Conservation (phyloP, 257 asterid genomes). For the Thymus quinquecostatus region DNA sequence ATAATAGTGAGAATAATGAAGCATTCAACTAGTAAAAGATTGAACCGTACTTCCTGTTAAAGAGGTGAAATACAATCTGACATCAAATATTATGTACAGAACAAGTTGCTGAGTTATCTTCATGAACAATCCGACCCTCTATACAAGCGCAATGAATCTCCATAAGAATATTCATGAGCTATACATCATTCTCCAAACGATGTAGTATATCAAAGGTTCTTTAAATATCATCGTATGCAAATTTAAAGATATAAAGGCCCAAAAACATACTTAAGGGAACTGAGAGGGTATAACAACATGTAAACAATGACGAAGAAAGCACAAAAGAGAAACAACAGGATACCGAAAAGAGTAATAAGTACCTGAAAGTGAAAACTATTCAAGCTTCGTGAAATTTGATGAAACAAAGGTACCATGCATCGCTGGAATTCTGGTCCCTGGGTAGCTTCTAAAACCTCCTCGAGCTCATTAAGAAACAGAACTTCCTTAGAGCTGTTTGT, state of each 20-base stretch:
- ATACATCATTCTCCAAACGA: conserved; percentile 7
- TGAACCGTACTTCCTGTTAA: neutral
- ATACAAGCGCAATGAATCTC: neutral
- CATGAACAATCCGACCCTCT: neutral
- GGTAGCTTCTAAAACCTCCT: conserved; percentile 81
- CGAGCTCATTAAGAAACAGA: conserved; percentile 81
- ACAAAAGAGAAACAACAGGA: neutral
- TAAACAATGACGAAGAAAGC: neutral
- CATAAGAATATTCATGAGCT: neutral
- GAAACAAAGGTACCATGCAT: conserved; percentile 81
- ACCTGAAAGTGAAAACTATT: conserved; percentile 86
- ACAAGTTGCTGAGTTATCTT: neutral
- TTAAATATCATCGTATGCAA: neutral
- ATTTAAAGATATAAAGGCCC: neutral
- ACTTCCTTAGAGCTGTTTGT: conserved; percentile 82
- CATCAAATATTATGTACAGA: neutral
- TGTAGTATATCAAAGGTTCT: neutral
- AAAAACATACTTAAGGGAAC: neutral
- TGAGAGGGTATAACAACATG: neutral
- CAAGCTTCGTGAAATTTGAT: conserved; percentile 72
- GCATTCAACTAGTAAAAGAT: conserved; percentile 1
- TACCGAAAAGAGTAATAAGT: conserved; percentile 13
- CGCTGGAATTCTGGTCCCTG: conserved; percentile 78
- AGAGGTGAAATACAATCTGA: neutral
- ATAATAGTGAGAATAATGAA: neutral